These are phyloP conservation scores for Cytospora schulzeri DNA, from an alignment of 2,329 filamentous ascomycete genomes.

Conservation along the genomic window DNA sequence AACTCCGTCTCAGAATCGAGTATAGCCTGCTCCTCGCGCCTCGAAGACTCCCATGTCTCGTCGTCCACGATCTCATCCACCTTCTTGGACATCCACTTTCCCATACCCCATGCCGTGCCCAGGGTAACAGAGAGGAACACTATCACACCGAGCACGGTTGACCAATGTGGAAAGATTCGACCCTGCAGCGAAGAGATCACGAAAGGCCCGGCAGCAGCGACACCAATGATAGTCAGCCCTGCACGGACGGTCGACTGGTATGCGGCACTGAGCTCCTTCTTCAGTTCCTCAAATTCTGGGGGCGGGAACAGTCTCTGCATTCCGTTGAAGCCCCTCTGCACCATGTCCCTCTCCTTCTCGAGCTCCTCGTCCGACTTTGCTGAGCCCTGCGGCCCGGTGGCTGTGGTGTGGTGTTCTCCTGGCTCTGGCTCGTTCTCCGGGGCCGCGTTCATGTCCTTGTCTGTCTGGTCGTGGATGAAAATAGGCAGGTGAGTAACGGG, in stretches of 20 bases:
- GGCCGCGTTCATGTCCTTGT: slow-evolving; percentile 55
- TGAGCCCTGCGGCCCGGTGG: slow-evolving; percentile 42
- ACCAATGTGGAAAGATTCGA: slow-evolving; percentile 20
- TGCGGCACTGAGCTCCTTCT: slow-evolving; percentile 35
- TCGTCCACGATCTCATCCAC: slow-evolving; percentile 66
- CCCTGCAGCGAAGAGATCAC: slow-evolving; percentile 18
- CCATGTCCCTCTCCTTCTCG: slow-evolving; percentile 37
- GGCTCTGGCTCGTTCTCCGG: slow-evolving; percentile 41
- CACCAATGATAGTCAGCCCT: slow-evolving; percentile 39
- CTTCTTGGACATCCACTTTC: slow-evolving; percentile 63
- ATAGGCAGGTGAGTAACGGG: slow-evolving; percentile 72
- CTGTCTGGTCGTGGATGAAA: slow-evolving; percentile 68
- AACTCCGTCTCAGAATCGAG: slow-evolving; percentile 48
- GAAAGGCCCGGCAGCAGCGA: slow-evolving; percentile 34
- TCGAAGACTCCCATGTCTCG: slow-evolving; percentile 68
- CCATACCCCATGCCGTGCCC: slow-evolving; percentile 42
- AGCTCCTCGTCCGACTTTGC: slow-evolving; percentile 45
- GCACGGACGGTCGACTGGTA: slow-evolving; percentile 42
- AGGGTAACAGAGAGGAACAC: slow-evolving; percentile 39
- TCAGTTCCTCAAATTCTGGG: slow-evolving; percentile 48
- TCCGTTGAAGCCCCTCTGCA: slow-evolving; percentile 44
- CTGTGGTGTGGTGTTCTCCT: slow-evolving; percentile 41
- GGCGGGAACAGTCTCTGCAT: slow-evolving; percentile 51
- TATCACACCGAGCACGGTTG: slow-evolving; percentile 35
- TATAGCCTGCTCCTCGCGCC: slow-evolving; percentile 52